Conservation (phyloP, 371 early-diverging fungal species). For the Apophysomyces ossiformis region DNA sequence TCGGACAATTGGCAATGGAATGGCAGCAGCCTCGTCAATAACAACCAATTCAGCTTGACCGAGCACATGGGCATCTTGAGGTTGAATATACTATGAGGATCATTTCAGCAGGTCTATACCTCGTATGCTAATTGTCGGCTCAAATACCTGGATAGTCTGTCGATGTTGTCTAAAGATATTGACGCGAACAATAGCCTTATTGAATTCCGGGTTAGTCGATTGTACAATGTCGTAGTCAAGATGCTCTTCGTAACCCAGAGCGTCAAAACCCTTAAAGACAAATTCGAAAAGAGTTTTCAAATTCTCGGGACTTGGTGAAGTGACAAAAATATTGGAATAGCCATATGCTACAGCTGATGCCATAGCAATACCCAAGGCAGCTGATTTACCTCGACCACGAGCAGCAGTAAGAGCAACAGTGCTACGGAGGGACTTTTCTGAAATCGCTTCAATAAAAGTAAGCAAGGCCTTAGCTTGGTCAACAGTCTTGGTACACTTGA, state of each 20-base stretch:
- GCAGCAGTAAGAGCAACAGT: constrained; percentile 96
- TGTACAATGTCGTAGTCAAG: constrained; percentile 98
- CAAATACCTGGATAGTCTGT: constrained; percentile 89
- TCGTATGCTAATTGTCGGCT: not conserved
- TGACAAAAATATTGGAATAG: constrained; percentile 98
- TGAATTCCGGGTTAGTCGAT: constrained; percentile 92
- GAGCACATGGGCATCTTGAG: constrained; percentile 89
- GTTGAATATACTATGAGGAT: constrained; percentile 84
- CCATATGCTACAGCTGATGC: constrained; percentile 97
- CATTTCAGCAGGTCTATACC: not conserved
- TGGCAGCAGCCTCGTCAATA: constrained; percentile 99
- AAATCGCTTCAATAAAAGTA: constrained; percentile 94
- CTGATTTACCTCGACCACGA: constrained; percentile 99
- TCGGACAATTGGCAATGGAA: constrained; percentile 94
- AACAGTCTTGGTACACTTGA: constrained; percentile 79
- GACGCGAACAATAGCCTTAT: constrained; percentile 94
- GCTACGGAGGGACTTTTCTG: constrained; percentile 90
- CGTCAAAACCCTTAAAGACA: constrained; percentile 96
- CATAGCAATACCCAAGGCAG: constrained; percentile 96
- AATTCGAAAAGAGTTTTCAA: constrained; percentile 98
- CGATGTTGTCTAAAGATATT: constrained; percentile 96
- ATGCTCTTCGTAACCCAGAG: constrained; percentile 96
- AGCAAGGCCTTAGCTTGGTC: constrained; percentile 97
- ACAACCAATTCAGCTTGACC: constrained; percentile 97
- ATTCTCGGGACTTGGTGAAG: constrained; percentile 98